Evolutionary conservation across 345 rosid genomes (phyloP), one percentile per base, ranked within the genome.

Genomic region (Orychophragmus violaceus): DNA sequence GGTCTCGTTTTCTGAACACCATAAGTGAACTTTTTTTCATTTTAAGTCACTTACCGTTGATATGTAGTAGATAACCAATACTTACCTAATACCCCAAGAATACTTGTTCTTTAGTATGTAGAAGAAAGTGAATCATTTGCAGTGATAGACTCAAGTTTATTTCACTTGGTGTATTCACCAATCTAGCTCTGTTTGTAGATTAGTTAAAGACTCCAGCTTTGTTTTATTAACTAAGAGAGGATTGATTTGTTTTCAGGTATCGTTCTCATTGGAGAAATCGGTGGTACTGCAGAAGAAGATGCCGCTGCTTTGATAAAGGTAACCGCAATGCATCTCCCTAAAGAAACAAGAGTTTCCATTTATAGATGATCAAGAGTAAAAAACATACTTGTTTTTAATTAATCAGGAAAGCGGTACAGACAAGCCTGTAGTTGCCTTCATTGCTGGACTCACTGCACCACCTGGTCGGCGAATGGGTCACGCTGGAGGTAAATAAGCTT

Each of bases 391-490:
- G 24, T 4, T 58, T 60, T 27, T 6, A 64, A 78, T 60, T 37
- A 49, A 82, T 80, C 95, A 94, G 97, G 97, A 82, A 78, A 94
- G 97, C 67, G 88, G 90, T 45, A 90, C 99, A 63, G 84, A 90
- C 41, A 94, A 94, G 79, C 95, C 97, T 48, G 81, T 94, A 23
- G 96, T 90, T 80, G 97, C 96, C 21, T 94, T 94, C 74, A 94
- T 94, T 69, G 99, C 97, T 70, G 99, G 99, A 76, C 87, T 88
- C 9, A 90, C 98, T 59, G 98, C 98, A 37, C 96, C 97, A 55
- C 97, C 97, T 2, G 96, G 97, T 24, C 97, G 98, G 41, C 89
- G 98, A 18, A 94, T 94, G 99, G 99, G 99, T 55, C 99, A 94
- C 63, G 99, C 99, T 9, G 99, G 99, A 84, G 99, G 99, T 90